Evolutionary conservation across 225 moss, liverwort and hornwort genomes (phyloP), one percentile per base, ranked within the genome.

Genomic region (Lunularia cruciata): DNA sequence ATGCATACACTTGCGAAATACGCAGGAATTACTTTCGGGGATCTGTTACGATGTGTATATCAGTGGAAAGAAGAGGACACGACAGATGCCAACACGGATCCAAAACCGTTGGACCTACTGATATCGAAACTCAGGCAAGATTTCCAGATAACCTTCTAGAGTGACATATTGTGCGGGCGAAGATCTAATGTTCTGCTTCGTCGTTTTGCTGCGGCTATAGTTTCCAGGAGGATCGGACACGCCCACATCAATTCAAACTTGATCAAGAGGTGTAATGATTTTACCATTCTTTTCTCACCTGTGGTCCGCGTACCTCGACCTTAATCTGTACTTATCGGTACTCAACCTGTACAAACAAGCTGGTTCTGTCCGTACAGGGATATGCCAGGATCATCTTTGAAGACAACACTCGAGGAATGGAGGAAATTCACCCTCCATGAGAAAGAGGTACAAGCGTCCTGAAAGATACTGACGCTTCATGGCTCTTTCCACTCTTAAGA

Each of bases 321-420:
- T n/a, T n/a, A n/a, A n/a, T n/a, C n/a, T n/a, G n/a, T n/a, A n/a
- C n/a, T n/a, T n/a, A n/a, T n/a, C n/a, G n/a, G n/a, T n/a, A n/a
- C n/a, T n/a, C n/a, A n/a, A n/a, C n/a, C n/a, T n/a, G n/a, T n/a
- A n/a, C n/a, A n/a, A n/a, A n/a, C n/a, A n/a, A 16, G 42, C 23
- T 10, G 8, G 39, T 25, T 22, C 11, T 40, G 23, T 47, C 11
- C 16, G n/a, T n/a, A n/a, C 92, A 98, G 98, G 77, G 90, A 91
- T 54, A 87, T 91, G 73, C 69, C 86, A 3, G 74, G 69, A 20
- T 65, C 84, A 10, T 79, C 83, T 65, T 73, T 98, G 4, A 85
- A 42, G 71, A 72, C 60, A 67, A 78, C 84, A 20, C 76, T 98
- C 38, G 89, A 93, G 73, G 98, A 91, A 58, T 98, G 93, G 91